Percentiles rank a stretch among this genome's conserved stretches.
Evolutionary conservation across 2,329 filamentous ascomycete species (phyloP).

Genomic region (Huntiella decipiens): DNA sequence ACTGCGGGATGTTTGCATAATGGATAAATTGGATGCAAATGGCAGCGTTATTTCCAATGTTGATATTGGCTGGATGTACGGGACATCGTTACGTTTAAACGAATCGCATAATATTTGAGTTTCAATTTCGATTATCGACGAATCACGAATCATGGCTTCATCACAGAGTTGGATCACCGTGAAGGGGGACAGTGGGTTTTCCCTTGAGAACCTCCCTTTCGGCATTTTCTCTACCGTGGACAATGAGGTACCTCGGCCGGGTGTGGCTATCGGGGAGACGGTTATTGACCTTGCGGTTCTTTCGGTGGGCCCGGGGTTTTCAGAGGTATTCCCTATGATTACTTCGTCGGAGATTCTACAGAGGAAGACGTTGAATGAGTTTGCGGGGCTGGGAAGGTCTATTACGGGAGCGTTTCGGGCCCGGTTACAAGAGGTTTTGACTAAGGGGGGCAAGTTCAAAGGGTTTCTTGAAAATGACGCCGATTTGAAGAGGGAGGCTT

Average conservation of each 20-base stretch:
- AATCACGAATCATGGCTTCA: neutral
- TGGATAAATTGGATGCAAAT: neutral
- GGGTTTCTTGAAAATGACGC: constrained; percentile 5
- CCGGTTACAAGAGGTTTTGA: constrained; percentile 38
- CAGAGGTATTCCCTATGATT: constrained; percentile 6
- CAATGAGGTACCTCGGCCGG: constrained; percentile 36
- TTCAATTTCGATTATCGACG: neutral
- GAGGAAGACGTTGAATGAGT: constrained; percentile 39
- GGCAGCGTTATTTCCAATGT: neutral
- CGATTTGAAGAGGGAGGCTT: neutral
- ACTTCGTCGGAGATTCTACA: neutral
- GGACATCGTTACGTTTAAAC: neutral
- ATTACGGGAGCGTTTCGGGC: constrained; percentile 47
- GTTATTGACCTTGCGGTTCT: constrained; percentile 37
- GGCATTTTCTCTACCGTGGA: constrained; percentile 47
- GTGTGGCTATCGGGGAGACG: constrained; percentile 48
- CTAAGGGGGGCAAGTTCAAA: constrained; percentile 26
- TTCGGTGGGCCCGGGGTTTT: constrained; percentile 11
- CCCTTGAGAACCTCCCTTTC: constrained; percentile 55
- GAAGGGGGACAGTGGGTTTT: constrained; percentile 29
- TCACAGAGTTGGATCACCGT: constrained; percentile 15
- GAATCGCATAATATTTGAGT: neutral
- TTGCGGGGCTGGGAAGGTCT: constrained; percentile 46
- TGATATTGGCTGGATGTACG: neutral
- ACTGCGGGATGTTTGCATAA: neutral